phyloP scores from a whole-genome alignment of 2,329 filamentous ascomycete species.

The Sclerotinia minor region DNA sequence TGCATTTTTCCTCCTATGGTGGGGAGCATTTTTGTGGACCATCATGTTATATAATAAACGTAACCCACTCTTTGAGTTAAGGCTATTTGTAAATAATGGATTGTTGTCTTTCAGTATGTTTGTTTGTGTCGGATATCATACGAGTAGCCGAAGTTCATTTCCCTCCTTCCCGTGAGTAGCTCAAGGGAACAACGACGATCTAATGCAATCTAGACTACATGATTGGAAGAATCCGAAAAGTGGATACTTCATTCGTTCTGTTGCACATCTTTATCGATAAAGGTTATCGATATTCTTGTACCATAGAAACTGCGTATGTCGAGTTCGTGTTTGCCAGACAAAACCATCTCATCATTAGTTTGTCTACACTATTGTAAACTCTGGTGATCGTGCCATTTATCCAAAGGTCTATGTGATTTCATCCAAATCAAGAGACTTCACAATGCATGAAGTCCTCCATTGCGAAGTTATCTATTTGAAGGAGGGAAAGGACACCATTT shows the following conservation, averaged over 20 bases:
- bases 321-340: neutral
- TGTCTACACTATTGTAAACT: neutral
- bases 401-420: neutral
- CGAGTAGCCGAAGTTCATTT: too few relatives aligned
- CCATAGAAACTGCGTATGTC: too few relatives aligned
- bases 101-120: neutral
- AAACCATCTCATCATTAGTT: neutral
- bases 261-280: too few relatives aligned
- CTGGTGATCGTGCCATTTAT: neutral
- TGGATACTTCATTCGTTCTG: neutral
- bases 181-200: neutral
- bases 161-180: too few relatives aligned
- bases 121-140: neutral
- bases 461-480: neutral
- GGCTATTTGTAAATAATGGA: too few relatives aligned
- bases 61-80: neutral
- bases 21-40: neutral
- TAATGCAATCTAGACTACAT: neutral
- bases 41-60: neutral
- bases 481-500: neutral
- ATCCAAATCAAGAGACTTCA: neutral
- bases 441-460: neutral
- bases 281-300: too few relatives aligned
- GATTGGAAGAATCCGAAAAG: neutral
- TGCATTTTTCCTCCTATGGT: too few relatives aligned